Percentiles rank a stretch among this genome's conserved stretches.
Conservation (phyloP, 2,329 filamentous ascomycete genomes). For the Onygenales sp. region DNA sequence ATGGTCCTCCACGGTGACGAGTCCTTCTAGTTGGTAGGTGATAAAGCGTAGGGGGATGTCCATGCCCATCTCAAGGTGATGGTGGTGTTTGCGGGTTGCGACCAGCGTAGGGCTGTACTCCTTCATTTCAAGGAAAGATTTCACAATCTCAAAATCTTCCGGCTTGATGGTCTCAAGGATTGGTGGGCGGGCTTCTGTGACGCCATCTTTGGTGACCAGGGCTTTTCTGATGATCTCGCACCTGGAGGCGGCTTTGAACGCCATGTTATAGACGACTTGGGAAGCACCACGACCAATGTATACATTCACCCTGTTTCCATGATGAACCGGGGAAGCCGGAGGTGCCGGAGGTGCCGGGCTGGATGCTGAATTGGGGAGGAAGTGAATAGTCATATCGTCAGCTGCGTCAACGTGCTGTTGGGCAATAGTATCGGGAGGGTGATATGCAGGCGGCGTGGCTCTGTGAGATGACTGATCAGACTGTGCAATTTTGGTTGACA, state of each 20-base stretch:
- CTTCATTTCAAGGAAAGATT: neutral
- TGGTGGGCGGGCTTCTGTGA: neutral
- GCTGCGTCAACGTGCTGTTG: too few relatives aligned
- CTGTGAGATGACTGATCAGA: too few relatives aligned
- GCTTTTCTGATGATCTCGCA: neutral
- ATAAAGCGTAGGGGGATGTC: neutral
- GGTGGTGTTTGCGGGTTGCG: neutral
- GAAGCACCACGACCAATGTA: neutral
- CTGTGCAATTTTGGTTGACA: too few relatives aligned
- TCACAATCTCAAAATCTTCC: neutral
- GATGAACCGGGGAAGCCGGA: neutral
- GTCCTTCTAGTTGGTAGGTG: constrained; percentile 5
- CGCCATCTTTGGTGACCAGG: neutral
- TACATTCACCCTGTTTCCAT: neutral
- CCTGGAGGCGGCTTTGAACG: neutral
- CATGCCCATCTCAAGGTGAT: neutral
- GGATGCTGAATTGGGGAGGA: neutral
- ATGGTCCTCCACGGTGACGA: constrained; percentile 1
- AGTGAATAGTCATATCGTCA: too few relatives aligned
- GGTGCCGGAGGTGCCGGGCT: neutral
- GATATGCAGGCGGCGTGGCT: too few relatives aligned
- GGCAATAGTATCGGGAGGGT: too few relatives aligned
- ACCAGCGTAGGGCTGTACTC: neutral
- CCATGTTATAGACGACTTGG: neutral
- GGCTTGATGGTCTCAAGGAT: neutral